Conservation (phyloP, 1,284 basidiomycete species). For the Hymenochaete sp. region DNA sequence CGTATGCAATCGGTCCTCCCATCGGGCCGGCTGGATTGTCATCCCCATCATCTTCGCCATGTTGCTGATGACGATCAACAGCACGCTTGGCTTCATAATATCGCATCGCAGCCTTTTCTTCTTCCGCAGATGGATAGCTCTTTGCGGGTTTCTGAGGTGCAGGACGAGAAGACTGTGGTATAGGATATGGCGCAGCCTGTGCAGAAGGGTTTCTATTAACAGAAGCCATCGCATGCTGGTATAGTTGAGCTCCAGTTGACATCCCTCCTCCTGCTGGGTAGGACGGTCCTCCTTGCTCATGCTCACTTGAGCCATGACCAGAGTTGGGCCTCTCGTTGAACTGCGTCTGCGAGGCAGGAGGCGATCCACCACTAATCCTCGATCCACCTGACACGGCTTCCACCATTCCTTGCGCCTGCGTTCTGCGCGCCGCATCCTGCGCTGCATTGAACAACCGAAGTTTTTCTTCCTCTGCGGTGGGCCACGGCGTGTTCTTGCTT, state of each 20-base stretch:
- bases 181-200: constrained; percentile 30
- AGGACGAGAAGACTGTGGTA: constrained; percentile 17
- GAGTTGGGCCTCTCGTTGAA: constrained; percentile 4
- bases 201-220: constrained; percentile 34
- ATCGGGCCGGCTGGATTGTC: constrained; percentile 20
- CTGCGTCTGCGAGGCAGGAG: constrained; percentile 9
- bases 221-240: constrained; percentile 22
- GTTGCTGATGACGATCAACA: constrained; percentile 45
- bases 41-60: constrained; percentile 26
- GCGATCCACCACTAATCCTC: constrained; percentile 1
- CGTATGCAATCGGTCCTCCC: constrained; percentile 40
- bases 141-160: constrained; percentile 17
- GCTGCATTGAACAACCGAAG: constrained; percentile 18
- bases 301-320: constrained; percentile 1
- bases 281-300: neutral
- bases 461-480: constrained; percentile 21
- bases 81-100: constrained; percentile 66
- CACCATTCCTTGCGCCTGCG: constrained; percentile 11
- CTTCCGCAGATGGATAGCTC: constrained; percentile 33
- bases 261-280: no score
- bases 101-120: constrained; percentile 59
- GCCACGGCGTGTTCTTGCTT: constrained; percentile 14
- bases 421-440: constrained; percentile 13
- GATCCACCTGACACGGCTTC: neutral
- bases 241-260: constrained; percentile 22